A percentile compares a stretch with the other conserved stretches of the same genome.
Conservation (phyloP, 805 yeast genomes). For the Tetrapisispora namnaoensis region DNA sequence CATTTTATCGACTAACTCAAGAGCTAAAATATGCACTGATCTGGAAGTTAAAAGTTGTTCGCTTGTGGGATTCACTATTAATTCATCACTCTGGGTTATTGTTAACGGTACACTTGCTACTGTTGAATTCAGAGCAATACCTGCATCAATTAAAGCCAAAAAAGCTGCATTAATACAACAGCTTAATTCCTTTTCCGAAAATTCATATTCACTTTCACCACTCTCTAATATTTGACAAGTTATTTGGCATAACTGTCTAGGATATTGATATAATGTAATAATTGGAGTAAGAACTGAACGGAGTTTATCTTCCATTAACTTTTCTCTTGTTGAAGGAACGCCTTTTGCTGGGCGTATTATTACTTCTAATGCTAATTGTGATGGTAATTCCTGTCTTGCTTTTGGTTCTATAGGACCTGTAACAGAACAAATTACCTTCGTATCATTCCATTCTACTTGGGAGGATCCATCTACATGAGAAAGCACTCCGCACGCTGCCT, state of each 20-base stretch:
- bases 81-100: slow-evolving; percentile 24
- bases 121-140: slow-evolving; percentile 56
- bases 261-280: slow-evolving; percentile 55
- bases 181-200: slow-evolving; percentile 44
- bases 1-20: slow-evolving; percentile 39
- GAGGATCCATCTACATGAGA: slow-evolving; percentile 77
- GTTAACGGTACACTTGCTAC: slow-evolving; percentile 49
- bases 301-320: slow-evolving; percentile 61
- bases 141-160: slow-evolving; percentile 73
- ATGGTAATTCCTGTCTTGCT: slow-evolving; percentile 75
- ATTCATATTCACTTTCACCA: slow-evolving; percentile 21
- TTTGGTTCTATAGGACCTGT: slow-evolving; percentile 88
- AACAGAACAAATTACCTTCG: slow-evolving; percentile 63
- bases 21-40: slow-evolving; percentile 62
- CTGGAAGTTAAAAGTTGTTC: slow-evolving; percentile 34
- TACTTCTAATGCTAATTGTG: slow-evolving; percentile 66
- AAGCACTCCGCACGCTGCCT: slow-evolving; percentile 28
- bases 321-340: slow-evolving; percentile 64
- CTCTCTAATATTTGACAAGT: slow-evolving; percentile 54
- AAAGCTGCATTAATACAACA: slow-evolving; percentile 64
- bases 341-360: slow-evolving; percentile 73
- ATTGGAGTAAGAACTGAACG: slow-evolving; percentile 50
- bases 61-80: slow-evolving; percentile 38
- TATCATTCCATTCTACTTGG: slow-evolving; percentile 38
- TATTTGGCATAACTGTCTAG: slow-evolving; percentile 68